Evolutionary conservation across 495 filamentous ascomycete species (phyloP), one percentile per base, ranked within the genome.

Genomic region (Chaetomium tenue): DNA sequence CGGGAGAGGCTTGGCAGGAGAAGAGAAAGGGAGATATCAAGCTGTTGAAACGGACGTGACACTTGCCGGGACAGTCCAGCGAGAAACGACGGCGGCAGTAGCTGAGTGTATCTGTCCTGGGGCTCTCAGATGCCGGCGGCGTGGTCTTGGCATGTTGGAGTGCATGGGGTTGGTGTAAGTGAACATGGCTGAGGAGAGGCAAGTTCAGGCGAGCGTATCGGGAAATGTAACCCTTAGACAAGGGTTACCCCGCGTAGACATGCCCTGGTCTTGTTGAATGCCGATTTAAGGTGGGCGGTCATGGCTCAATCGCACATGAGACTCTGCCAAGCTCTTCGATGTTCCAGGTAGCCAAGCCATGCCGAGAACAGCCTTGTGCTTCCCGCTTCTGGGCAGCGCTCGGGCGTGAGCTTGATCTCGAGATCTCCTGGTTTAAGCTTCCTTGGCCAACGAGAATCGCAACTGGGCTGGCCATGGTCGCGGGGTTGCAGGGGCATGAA

Each of bases 281-380:
- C 25, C 20, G 12, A 16, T 55, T 50, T 26, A 65, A 61, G 37
- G 46, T 48, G 59, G 47, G 33, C 30, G 64, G 58, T 66, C 30
- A 68, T 58, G 68, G 72, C 61, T 70, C 69, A 70, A 60, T 70
- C 68, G 66, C 62, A 74, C 71, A 75, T 77, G 75, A 77, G 75
- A 78, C 75, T 66, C 68, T 57, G 77, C 72, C 74, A 76, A 77
- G 73, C 58, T 37, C 40, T 55, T 64, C 55, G 60, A 4, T 66
- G 69, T 71, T 71, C 60, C 69, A 69, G 26, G 26, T 65, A 44
- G 64, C 64, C 64, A 67, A 71, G 67, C 62, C 46, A 61, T 50
- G 58, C 64, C 61, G 30, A 63, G 58, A 63, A 65, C 28, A 57
- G 56, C n/a, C 52, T 20, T 23, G 20, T 4, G n/a, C 42, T 57